Evolutionary conservation across 148 eudicot species (phyloP).

Genomic region (Polygonum aviculare): DNA sequence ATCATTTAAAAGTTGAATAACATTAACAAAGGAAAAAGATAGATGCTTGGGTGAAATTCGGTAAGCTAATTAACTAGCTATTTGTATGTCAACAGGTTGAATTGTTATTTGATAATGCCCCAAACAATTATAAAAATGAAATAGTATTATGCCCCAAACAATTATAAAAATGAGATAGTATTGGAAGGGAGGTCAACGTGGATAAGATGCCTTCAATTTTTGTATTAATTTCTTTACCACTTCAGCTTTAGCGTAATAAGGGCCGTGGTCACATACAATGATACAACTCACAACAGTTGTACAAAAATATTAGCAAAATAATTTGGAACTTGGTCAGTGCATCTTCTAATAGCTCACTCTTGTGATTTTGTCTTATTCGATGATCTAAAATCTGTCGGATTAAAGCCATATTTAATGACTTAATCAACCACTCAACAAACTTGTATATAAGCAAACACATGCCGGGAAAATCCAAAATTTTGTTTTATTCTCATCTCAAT

Average conservation of each 20-base stretch:
- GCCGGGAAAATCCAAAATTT: not conserved
- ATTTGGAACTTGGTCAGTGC: too few relatives aligned
- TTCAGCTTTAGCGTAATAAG: not conserved
- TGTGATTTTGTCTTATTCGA: too few relatives aligned
- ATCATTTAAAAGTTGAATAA: not conserved
- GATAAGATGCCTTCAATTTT: not conserved
- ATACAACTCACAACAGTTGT: not conserved
- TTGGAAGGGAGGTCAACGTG: not conserved
- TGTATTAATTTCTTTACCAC: not conserved
- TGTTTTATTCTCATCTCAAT: not conserved
- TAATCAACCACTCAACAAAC: not conserved
- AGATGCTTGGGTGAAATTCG: too few relatives aligned
- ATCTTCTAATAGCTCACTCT: too few relatives aligned
- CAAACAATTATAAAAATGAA: not conserved
- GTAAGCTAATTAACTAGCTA: not conserved
- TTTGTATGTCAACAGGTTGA: not conserved
- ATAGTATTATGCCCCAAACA: not conserved
- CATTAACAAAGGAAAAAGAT: too few relatives aligned
- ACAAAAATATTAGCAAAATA: not conserved
- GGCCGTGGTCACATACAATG: not conserved
- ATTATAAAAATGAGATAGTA: not conserved
- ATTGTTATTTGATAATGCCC: not conserved
- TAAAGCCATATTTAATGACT: not conserved
- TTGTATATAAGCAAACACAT: not conserved
- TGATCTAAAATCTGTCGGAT: too few relatives aligned